A percentile compares a stretch with the other conserved stretches of the same genome.
These are phyloP conservation scores for Rhodofomes roseus DNA, from an alignment of 1,284 basidiomycete species.

Conservation along the genomic window DNA sequence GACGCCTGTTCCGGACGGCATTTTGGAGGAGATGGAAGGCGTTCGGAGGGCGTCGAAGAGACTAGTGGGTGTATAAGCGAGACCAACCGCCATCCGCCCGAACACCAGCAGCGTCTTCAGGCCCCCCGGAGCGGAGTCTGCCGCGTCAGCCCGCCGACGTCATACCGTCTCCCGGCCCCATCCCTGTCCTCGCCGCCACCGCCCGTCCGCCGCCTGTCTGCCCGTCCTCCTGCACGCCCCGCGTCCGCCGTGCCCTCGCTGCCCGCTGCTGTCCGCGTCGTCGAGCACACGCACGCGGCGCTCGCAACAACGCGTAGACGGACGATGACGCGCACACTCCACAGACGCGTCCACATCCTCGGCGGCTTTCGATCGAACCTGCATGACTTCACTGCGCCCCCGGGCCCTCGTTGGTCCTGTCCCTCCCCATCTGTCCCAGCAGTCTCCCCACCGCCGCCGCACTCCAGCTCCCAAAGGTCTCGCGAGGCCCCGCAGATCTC, in stretches of 20 bases:
- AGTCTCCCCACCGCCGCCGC: neutral
- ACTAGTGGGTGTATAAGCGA: conserved; percentile 1
- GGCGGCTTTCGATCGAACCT: neutral
- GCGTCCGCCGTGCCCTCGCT: neutral
- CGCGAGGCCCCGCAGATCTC: too few species aligned
- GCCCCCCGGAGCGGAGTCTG: neutral
- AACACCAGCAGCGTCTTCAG: conserved; percentile 1
- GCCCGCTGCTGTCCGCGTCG: neutral
- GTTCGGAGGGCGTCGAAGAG: conserved; percentile 5
- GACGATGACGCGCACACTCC: neutral
- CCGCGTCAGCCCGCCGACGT: conserved; percentile 2
- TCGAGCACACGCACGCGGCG: neutral
- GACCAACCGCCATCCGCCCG: neutral
- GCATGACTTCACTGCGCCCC: neutral
- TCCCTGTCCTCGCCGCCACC: neutral
- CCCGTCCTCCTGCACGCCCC: neutral
- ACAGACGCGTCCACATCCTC: neutral
- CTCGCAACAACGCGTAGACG: neutral
- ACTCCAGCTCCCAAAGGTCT: too few species aligned
- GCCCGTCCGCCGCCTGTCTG: conserved; percentile 2
- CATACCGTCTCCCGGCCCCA: neutral
- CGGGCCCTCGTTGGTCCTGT: neutral
- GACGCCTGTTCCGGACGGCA: conserved; percentile 32
- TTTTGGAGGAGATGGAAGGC: conserved; percentile 10
- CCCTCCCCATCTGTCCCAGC: neutral